A percentile compares a stretch with the other conserved stretches of the same genome.
Evolutionary conservation across 768 basidiomycete genomes (phyloP).

Genomic region (Lentinula guzmanii): DNA sequence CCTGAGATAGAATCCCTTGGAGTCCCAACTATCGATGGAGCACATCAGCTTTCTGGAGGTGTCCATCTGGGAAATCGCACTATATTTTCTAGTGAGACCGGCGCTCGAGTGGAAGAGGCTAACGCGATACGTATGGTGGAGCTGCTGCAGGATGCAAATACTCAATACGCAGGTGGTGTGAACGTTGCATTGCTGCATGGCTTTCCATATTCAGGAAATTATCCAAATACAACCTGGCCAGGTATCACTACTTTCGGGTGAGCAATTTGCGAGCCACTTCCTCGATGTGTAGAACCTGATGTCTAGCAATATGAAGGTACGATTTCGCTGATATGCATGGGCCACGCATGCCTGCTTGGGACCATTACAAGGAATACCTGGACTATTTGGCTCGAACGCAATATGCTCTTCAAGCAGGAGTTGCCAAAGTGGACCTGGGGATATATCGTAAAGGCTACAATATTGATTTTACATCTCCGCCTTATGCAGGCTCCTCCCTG

Average conservation of each 20-base stretch:
- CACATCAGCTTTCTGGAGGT: slow-evolving; percentile 11
- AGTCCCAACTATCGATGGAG: slow-evolving; percentile 12
- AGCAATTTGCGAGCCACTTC: not conserved
- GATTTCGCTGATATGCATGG: slow-evolving; percentile 7
- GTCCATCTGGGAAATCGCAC: slow-evolving; percentile 12
- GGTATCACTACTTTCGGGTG: slow-evolving; percentile 6
- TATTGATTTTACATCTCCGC: slow-evolving; percentile 1
- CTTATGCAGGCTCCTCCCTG: slow-evolving; percentile 8
- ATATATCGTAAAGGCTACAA: slow-evolving; percentile 13
- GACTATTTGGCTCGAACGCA: slow-evolving; percentile 11
- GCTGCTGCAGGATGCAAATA: slow-evolving; percentile 9
- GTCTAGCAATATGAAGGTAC: not conserved
- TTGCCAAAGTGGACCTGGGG: slow-evolving; percentile 11
- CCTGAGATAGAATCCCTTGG: slow-evolving; percentile 13
- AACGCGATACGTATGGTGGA: slow-evolving; percentile 10
- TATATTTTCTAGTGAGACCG: slow-evolving; percentile 10
- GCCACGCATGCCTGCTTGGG: slow-evolving; percentile 11
- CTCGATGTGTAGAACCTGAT: not conserved
- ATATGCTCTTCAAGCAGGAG: slow-evolving; percentile 11
- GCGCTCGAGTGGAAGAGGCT: slow-evolving; percentile 5
- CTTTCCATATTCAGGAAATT: slow-evolving; percentile 12
- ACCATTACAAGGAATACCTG: slow-evolving; percentile 10
- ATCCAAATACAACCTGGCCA: slow-evolving; percentile 12
- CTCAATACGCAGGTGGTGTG: slow-evolving; percentile 12
- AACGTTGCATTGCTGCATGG: slow-evolving; percentile 12